phyloP scores from a whole-genome alignment of 768 basidiomycete genomes.

The Pleurotus salmoneostramineus region DNA sequence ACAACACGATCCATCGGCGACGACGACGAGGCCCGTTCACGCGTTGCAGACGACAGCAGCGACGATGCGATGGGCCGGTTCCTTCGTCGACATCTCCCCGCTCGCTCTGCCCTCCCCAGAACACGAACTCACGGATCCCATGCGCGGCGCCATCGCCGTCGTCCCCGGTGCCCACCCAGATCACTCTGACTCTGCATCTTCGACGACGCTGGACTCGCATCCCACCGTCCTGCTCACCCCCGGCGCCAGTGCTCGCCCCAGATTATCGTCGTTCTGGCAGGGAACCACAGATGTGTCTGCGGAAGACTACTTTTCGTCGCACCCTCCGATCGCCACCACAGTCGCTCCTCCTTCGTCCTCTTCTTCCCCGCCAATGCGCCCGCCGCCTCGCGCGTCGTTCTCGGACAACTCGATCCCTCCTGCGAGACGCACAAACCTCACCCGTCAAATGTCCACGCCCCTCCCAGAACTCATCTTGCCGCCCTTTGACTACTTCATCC shows the following conservation, averaged over 20 bases:
- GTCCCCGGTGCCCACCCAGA: constrained; percentile 59
- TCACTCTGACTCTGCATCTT: constrained; percentile 9
- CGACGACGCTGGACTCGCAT: background rate
- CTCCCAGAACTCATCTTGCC: background rate
- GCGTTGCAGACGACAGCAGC: constrained; percentile 45
- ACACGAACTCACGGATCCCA: constrained; percentile 86
- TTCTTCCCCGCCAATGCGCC: background rate
- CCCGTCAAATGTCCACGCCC: background rate
- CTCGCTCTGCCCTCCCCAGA: constrained; percentile 88
- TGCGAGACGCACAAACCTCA: constrained; percentile 8
- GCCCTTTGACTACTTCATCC: background rate
- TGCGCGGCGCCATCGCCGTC: constrained; percentile 68
- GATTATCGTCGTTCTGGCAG: constrained; percentile 73
- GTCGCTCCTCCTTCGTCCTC: background rate
- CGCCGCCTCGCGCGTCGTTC: background rate
- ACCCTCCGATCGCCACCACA: background rate
- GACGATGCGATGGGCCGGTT: constrained; percentile 82
- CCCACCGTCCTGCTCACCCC: constrained; percentile 33
- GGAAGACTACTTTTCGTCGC: background rate
- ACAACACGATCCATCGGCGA: background rate
- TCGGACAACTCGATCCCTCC: background rate
- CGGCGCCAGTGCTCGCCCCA: constrained; percentile 40
- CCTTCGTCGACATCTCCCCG: constrained; percentile 79
- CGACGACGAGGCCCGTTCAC: background rate
- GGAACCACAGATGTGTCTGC: constrained; percentile 58